These are phyloP conservation scores for Fusarium continuum DNA, from an alignment of 2,329 filamentous ascomycete genomes.

Conservation along the genomic window DNA sequence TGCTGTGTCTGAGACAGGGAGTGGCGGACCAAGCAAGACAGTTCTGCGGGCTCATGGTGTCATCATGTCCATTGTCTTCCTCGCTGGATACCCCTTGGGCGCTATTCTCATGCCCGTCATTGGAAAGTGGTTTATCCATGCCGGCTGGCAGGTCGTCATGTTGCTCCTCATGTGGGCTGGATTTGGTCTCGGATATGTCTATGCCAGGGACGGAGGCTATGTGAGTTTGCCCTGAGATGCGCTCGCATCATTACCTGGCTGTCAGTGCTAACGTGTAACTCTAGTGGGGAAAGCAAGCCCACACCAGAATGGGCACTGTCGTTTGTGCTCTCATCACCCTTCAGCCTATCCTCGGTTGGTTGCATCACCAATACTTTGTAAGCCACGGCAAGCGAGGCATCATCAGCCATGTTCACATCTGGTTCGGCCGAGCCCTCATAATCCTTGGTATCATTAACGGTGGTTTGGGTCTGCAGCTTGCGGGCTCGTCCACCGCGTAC, in stretches of 20 bases:
- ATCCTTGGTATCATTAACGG: slow-evolving; percentile 70
- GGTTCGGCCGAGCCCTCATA: slow-evolving; percentile 68
- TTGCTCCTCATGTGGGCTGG: slow-evolving; percentile 68
- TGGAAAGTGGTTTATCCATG: slow-evolving; percentile 67
- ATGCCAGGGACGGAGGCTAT: slow-evolving; percentile 52
- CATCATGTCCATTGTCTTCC: slow-evolving; percentile 68
- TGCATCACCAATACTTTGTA: slow-evolving; percentile 66
- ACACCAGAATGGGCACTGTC: slow-evolving; percentile 66
- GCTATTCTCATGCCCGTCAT: slow-evolving; percentile 68
- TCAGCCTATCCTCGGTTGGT: slow-evolving; percentile 66
- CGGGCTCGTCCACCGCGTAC: slow-evolving; percentile 51
- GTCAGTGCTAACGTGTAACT: slow-evolving; percentile 27
- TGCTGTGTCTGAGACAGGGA: slow-evolving; percentile 17
- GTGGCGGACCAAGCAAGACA: slow-evolving; percentile 33
- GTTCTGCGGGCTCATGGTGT: slow-evolving; percentile 62
- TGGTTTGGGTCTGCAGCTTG: slow-evolving; percentile 66
- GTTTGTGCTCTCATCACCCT: slow-evolving; percentile 63
- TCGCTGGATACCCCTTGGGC: slow-evolving; percentile 67
- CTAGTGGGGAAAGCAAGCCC: slow-evolving; percentile 62
- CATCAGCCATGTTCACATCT: slow-evolving; percentile 67
- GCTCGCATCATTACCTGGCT: background rate
- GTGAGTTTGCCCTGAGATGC: slow-evolving; percentile 51
- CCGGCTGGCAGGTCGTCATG: slow-evolving; percentile 61
- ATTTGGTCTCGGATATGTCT: slow-evolving; percentile 65
- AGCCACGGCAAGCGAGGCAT: slow-evolving; percentile 57